Percentiles rank a stretch among this genome's conserved stretches.
Evolutionary conservation across 2,329 filamentous ascomycete genomes (phyloP).

Genomic region (Domatiomyces catenatus): DNA sequence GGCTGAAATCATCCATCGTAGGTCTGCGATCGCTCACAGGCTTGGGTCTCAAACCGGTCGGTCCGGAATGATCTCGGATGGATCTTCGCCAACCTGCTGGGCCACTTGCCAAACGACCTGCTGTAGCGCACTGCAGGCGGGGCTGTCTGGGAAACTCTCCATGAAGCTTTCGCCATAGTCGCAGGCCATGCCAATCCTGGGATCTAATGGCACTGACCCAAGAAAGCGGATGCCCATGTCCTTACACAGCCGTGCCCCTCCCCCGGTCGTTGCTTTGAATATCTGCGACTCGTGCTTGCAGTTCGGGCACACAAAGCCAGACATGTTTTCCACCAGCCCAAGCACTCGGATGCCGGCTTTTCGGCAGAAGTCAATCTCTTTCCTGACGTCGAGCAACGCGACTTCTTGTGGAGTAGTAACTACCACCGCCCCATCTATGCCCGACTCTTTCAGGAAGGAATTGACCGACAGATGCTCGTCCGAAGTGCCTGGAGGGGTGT

Average conservation of each 20-base stretch:
- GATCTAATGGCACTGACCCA: constrained; percentile 79
- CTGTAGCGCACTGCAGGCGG: constrained; percentile 69
- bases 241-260: constrained; percentile 61
- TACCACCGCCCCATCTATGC: constrained; percentile 83
- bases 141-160: constrained; percentile 82
- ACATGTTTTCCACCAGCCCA: constrained; percentile 96
- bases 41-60: constrained; percentile 12
- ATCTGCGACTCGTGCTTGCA: constrained; percentile 71
- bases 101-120: constrained; percentile 62
- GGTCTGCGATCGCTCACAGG: not conserved
- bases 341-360: constrained; percentile 84
- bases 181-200: constrained; percentile 86
- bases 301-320: constrained; percentile 85
- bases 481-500: constrained; percentile 87
- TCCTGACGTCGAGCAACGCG: constrained; percentile 76
- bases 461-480: constrained; percentile 95
- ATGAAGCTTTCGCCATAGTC: constrained; percentile 97
- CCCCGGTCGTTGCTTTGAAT: constrained; percentile 81
- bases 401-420: constrained; percentile 95
- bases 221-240: constrained; percentile 83
- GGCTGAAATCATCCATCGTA: not conserved
- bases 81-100: constrained; percentile 47
- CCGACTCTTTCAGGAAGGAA: constrained; percentile 74
- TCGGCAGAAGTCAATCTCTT: constrained; percentile 93
- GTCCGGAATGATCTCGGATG: constrained; percentile 33